Percentiles rank a stretch among this genome's conserved stretches.
Evolutionary conservation across 2,329 filamentous ascomycete genomes (phyloP).

Genomic region (Dothideomycetes sp.): DNA sequence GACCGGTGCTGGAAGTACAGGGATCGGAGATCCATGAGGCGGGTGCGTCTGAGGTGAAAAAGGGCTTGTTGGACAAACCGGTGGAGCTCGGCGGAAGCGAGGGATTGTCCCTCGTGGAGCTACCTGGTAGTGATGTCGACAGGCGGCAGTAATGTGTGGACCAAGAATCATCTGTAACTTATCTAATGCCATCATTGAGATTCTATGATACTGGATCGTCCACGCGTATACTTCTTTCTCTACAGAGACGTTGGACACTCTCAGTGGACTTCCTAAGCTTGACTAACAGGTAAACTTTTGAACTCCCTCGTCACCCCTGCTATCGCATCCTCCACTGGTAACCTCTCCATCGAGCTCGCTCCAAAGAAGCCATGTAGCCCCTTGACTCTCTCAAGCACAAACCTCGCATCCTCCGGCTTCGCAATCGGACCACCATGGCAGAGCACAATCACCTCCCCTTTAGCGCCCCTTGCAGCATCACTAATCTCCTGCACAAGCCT

Average conservation of each 20-base stretch:
- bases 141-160: too few species aligned
- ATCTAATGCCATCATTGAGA: too few species aligned
- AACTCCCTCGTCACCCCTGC: constrained; percentile 45
- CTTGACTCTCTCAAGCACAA: constrained; percentile 47
- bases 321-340: constrained; percentile 58
- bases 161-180: not conserved
- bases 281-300: constrained; percentile 24
- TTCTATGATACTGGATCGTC: too few species aligned
- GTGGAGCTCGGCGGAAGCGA: too few species aligned
- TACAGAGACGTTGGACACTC: too few species aligned
- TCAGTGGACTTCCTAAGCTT: not conserved
- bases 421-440: constrained; percentile 62
- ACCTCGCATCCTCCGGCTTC: constrained; percentile 50
- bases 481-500: constrained; percentile 50
- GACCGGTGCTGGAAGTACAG: not conserved
- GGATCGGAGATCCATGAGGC: not conserved
- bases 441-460: constrained; percentile 51
- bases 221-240: too few species aligned
- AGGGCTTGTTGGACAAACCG: not conserved
- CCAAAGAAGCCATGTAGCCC: constrained; percentile 64
- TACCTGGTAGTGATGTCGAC: too few species aligned
- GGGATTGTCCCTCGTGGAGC: too few species aligned
- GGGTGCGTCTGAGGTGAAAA: not conserved
- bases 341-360: constrained; percentile 57
- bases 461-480: constrained; percentile 46